Evolutionary conservation across 1,284 basidiomycete genomes (phyloP), one percentile per base, ranked within the genome.

Genomic region (Leccinum subrobustum): DNA sequence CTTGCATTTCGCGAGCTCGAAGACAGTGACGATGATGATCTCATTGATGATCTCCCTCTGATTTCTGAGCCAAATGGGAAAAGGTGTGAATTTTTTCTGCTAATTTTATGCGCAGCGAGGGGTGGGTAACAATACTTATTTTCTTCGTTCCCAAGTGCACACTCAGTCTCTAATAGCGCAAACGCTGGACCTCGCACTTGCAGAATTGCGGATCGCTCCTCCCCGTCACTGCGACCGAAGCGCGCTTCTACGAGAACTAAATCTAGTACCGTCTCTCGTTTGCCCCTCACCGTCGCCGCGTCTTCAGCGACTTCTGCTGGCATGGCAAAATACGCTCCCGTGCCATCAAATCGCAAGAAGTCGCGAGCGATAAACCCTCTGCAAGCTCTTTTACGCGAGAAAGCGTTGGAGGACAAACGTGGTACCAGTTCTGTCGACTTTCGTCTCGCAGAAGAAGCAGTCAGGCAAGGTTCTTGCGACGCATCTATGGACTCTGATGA

Each of bases 311-410:
- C 39, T n/a, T 57, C 54, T 35, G 33, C 31, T 37, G 14, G 58
- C 6, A 23, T 23, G 6, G 48, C 11, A 42, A 59, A 58, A 6
- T 27, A 42, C 11, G 23, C 12, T 11, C 27, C 60, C 14, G 29
- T 50, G 6, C 42, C 42, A 2, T 31, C 35, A 56, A 63, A 59
- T 25, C 61, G 59, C 60, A 73, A 74, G 65, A 80, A 75, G 63
- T 23, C 68, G 6, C 60, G 56, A 61, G 16, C 67, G 6, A 52
- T 50, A 27, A 80, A 86, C 63, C 87, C 88, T 5, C 75, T 90
- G 31, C 79, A 78, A 48, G 76, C 74, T 2, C 75, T 88, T 52
- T 69, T 87, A 31, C 81, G 77, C 60, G 85, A 87, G 68, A 85
- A 85, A 66, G 72, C 71, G 27, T 62, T 69, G 6, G 77, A 78